Evolutionary conservation across 164 flowering plant species (phyloP), one percentile per base, ranked within the genome.

Genomic region (Paratinospora sagittata): DNA sequence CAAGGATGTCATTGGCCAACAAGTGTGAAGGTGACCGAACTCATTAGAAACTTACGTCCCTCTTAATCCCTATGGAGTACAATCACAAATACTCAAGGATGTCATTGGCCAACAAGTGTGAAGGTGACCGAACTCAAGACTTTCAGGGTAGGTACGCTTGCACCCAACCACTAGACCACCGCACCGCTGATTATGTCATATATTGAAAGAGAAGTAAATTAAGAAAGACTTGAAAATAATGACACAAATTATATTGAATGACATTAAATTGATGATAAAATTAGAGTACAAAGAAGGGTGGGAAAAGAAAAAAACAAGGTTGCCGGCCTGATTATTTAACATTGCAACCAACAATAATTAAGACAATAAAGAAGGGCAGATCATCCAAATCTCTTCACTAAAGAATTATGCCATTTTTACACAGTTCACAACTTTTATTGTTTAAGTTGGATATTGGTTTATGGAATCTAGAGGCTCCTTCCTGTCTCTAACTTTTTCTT

Each of bases 371-470:
- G 37, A 63, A 63, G n/a, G 37, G 66, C 33, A 27, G 39, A 63
- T 27, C 66, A 27, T 63, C 58, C 21, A 52, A n/a, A 52, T 52
- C 58, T 24, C n/a, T 63, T 63, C 66, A 26, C 66, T 12, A 63
- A 63, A 63, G 66, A 63, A 63, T 63, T 30, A 12, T 63, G 66
- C 37, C 66, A 30, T 63, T 63, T 63, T 36, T 63, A 63, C 66
- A 63, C 21, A 63, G 34, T 61, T 24, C 17, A 63, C 19, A 63
- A 63, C 21, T 30, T 30, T n/a, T n/a, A n/a, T 30, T 23, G 66
- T 27, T 27, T 12, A 36, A 12, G 19, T 30, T n/a, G n/a, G n/a
- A n/a, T n/a, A n/a, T n/a, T n/a, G n/a, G n/a, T 19, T 63, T 65
- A 24, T 65, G 68, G 68, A 65, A 65, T 65, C 68, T 65, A 23